Conservation (phyloP, 768 basidiomycete genomes). For the Arthromyces matolae region DNA sequence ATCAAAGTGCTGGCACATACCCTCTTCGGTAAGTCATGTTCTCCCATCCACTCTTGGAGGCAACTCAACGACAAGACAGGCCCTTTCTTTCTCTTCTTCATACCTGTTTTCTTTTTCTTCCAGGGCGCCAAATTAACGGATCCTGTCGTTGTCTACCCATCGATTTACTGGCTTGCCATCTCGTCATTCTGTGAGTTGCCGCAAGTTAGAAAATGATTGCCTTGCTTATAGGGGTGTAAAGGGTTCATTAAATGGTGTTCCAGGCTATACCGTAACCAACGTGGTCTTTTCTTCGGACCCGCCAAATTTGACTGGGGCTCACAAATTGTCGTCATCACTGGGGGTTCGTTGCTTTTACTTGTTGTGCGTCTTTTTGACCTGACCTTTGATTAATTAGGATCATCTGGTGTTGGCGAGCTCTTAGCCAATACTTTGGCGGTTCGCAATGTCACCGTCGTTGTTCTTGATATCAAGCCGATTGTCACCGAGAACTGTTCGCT, state of each 20-base stretch:
- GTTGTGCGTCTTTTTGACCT: neutral
- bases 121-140: slow-evolving; percentile 56
- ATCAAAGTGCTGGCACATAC: slow-evolving; percentile 79
- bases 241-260: slow-evolving; percentile 73
- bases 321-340: slow-evolving; percentile 88
- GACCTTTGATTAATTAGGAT: slow-evolving; percentile 41
- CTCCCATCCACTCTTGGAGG: too few relatives aligned
- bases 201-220: neutral
- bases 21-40: slow-evolving; percentile 73
- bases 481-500: slow-evolving; percentile 70
- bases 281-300: slow-evolving; percentile 57
- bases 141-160: slow-evolving; percentile 47
- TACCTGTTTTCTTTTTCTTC: slow-evolving; percentile 76
- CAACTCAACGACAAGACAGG: too few relatives aligned
- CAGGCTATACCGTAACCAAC: slow-evolving; percentile 71
- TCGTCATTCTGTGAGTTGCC: slow-evolving; percentile 62
- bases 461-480: slow-evolving; percentile 80
- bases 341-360: slow-evolving; percentile 51
- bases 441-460: slow-evolving; percentile 77
- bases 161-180: slow-evolving; percentile 54
- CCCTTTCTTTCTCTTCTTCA: slow-evolving; percentile 79
- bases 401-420: slow-evolving; percentile 86
- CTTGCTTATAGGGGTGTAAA: slow-evolving; percentile 22
- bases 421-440: slow-evolving; percentile 85
- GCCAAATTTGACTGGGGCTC: slow-evolving; percentile 76